phyloP scores from a whole-genome alignment of 805 yeast species.

The Schwanniomyces sp. region DNA sequence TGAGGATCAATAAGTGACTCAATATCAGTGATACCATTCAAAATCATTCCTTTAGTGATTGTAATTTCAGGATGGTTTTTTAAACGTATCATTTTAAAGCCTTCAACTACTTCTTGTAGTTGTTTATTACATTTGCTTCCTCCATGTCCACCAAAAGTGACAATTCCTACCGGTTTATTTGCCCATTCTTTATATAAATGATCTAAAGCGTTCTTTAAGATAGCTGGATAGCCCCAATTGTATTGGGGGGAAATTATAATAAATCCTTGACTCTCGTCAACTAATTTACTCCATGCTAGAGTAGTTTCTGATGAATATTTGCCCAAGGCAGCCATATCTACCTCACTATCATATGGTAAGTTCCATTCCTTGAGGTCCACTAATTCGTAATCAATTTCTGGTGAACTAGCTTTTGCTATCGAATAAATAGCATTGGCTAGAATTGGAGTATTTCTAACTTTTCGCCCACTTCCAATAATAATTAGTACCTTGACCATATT shows the following conservation, averaged over 20 bases:
- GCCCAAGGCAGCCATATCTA: conserved; percentile 6
- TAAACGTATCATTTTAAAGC: neutral
- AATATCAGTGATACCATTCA: neutral
- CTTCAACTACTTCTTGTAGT: neutral
- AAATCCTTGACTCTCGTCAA: conserved; percentile 20
- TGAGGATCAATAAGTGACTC: neutral
- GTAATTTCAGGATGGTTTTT: neutral
- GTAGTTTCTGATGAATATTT: conserved; percentile 22
- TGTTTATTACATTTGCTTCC: neutral
- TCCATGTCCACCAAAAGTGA: conserved; percentile 3
- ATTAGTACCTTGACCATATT: neutral
- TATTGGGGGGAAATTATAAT: conserved; percentile 39
- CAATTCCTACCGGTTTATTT: conserved; percentile 1
- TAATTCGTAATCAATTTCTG: neutral
- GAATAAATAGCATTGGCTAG: neutral
- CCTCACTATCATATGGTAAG: conserved; percentile 29
- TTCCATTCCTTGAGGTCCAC: conserved; percentile 22
- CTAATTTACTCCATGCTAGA: conserved; percentile 22
- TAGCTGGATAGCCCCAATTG: conserved; percentile 37
- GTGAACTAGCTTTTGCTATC: neutral
- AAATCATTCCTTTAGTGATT: neutral
- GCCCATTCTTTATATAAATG: conserved; percentile 16
- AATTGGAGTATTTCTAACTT: neutral
- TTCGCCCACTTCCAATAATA: conserved; percentile 2
- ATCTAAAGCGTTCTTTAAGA: conserved; percentile 37